Evolutionary conservation across 495 filamentous ascomycete species (phyloP), one percentile per base, ranked within the genome.

Genomic region (Aspergillus cavernicola): DNA sequence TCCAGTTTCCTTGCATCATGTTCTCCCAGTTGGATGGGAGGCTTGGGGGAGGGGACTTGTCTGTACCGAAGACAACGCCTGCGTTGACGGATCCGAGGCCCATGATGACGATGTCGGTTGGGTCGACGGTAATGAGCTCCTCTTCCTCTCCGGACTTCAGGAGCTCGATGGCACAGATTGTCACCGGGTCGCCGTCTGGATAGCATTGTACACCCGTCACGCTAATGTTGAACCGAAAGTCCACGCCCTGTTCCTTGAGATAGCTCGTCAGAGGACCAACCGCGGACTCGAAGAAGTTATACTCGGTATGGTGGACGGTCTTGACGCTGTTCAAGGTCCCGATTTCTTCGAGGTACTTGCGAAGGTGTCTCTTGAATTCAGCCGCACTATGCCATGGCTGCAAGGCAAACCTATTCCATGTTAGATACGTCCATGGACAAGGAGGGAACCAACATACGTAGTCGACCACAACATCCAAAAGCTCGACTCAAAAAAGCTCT

Each of bases 401-500:
- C 18, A 76, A 66, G 7, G 59, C 64, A 50, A 68, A 67, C 15
- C 59, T 65, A 38, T 9, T 8, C 5, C 11, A 13, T 13, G 23
- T 48, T 20, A 32, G 23, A 39, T 13, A 9, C 19, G 13, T 24
- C 18, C 11, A 7, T 9, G 11, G 6, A 19, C 6, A 11, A 29
- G 8, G 19, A 19, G 28, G 9, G 41, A 20, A n/a, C n/a, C n/a
- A 41, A 31, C 53, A 48, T 53, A 69, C 65, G 60, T 67, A 9
- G 66, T 68, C 8, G 64, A 64, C 67, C 65, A 71, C 53, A 69
- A 55, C 23, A 51, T 66, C 71, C 71, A 74, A 50, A 72, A 74
- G 12, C 61, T 66, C 1, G 65, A 66, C 23, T 60, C 24, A 60
- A 74, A 72, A 50, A 74, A 74, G 2, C 32, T 51, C 15, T 58